phyloP scores from a whole-genome alignment of 805 yeast species.

The Myxozyma geophila region DNA sequence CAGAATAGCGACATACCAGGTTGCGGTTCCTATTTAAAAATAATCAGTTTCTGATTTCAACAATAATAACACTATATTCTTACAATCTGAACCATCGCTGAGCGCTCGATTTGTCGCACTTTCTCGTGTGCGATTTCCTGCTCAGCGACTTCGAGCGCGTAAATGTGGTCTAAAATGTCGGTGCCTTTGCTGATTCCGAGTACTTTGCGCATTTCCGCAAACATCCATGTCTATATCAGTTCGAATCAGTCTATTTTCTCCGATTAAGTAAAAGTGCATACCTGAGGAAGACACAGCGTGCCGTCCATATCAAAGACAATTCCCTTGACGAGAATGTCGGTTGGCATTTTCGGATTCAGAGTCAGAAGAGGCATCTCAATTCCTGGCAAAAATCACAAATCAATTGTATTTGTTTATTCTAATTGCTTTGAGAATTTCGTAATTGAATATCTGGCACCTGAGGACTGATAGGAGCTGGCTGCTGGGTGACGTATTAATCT shows the following conservation, averaged over 20 bases:
- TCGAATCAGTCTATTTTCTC: not conserved
- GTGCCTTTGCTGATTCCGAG: constrained; percentile 53
- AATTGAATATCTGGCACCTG: too few relatives aligned
- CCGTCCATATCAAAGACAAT: constrained; percentile 82
- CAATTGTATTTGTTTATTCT: too few relatives aligned
- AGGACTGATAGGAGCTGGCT: not conserved
- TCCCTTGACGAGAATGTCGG: constrained; percentile 50
- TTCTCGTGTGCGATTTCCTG: constrained; percentile 53
- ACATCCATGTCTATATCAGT: constrained; percentile 10
- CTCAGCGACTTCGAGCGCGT: constrained; percentile 49
- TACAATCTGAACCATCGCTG: constrained; percentile 62
- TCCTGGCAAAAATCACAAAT: too few relatives aligned
- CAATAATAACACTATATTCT: not conserved
- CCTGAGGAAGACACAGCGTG: constrained; percentile 68
- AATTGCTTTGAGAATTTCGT: too few relatives aligned
- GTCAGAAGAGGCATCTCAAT: constrained; percentile 30
- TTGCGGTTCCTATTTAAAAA: constrained; percentile 41
- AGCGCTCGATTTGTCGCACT: constrained; percentile 59
- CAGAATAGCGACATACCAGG: constrained; percentile 37
- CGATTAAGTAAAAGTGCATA: not conserved
- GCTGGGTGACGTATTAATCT: not conserved
- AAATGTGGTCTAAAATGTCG: constrained; percentile 61
- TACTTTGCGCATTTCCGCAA: constrained; percentile 62
- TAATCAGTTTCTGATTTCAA: not conserved
- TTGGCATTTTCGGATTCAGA: constrained; percentile 21